Base-by-base conservation (phyloP, 2,329 filamentous ascomycete species). In the Aspergillus hiratsukae region DNA sequence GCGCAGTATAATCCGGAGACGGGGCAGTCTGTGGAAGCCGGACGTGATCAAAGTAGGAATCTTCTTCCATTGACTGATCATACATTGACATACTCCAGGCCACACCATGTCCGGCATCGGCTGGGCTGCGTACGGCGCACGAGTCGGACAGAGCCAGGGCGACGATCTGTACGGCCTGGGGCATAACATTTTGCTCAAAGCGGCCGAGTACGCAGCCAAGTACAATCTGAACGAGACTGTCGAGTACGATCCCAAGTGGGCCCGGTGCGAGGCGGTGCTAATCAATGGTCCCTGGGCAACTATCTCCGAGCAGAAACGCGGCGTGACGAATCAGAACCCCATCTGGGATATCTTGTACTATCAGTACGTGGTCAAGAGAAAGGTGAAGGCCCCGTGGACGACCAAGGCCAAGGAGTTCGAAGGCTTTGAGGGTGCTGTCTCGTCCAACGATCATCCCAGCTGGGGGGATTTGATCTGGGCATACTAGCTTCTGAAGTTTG, bases 181-280 rank as follows among this genome's bases (percentile, higher is more conserved):
- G 0, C 59, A 70, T 25, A 70, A 71, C 49, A 52, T 76, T 1
- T 53, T 77, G 2, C 62, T 75, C 8, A 72, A 68, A 49, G 75
- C 62, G 2, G 65, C 68, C 0, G 74, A 77, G 55, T 77, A 77
- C 57, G 59, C 67, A 1, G 75, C 74, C n/a, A 71, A 69, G 41
- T 77, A 70, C 55, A 76, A 75, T 27, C 61, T 77, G 0, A 69
- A 69, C 19, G 52, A 72, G 3, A 66, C 61, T 0, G 73, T 77
- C 0, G 49, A 60, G 0, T 77, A 73, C 43, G 69, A 76, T 48
- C 70, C 67, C 2, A 66, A 62, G 5, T 75, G 68, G 55, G 73
- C 68, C 40, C 66, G 75, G 0, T 77, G 75, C 51, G 75, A 77
- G 54, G 74, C 74, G 0, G 64, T 76, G 1, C 61, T 77, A 17